These are phyloP conservation scores for Taphrina flavorubra DNA, from an alignment of 1,139 yeast genomes.

Conservation along the genomic window DNA sequence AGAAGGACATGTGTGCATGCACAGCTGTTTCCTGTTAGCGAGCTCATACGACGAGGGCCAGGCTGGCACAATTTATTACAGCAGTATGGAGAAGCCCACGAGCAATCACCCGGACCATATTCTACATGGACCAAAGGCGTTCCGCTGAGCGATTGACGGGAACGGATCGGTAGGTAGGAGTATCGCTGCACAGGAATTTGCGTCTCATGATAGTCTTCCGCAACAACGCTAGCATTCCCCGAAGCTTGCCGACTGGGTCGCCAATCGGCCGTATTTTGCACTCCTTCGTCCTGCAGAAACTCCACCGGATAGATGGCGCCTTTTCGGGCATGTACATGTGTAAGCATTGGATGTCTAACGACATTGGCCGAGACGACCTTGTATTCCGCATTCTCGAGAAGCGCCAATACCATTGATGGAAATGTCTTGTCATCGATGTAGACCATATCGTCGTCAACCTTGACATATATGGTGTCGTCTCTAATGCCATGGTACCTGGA, in stretches of 20 bases:
- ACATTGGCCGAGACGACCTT: not conserved
- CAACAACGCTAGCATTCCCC: not conserved
- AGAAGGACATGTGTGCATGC: not conserved
- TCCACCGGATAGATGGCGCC: not conserved
- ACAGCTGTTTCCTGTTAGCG: not conserved
- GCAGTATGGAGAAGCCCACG: not conserved
- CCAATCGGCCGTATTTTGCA: not conserved
- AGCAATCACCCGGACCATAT: not conserved
- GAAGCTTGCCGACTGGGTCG: not conserved
- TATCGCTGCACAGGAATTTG: not conserved
- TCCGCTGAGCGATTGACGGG: not conserved
- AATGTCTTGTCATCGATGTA: not conserved
- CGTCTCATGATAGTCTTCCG: not conserved
- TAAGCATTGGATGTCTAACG: not conserved
- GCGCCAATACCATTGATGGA: not conserved
- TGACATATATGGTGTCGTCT: not conserved
- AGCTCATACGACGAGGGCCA: not conserved
- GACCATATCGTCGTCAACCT: not conserved
- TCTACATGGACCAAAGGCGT: not conserved
- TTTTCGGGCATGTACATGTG: not conserved
- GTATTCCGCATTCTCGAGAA: not conserved
- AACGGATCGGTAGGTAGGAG: not conserved
- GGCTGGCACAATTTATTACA: not conserved
- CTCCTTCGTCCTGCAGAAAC: not conserved
- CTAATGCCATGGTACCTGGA: not conserved